Conservation (phyloP, 169 alveolate genomes). For the Plasmodium relictum region DNA sequence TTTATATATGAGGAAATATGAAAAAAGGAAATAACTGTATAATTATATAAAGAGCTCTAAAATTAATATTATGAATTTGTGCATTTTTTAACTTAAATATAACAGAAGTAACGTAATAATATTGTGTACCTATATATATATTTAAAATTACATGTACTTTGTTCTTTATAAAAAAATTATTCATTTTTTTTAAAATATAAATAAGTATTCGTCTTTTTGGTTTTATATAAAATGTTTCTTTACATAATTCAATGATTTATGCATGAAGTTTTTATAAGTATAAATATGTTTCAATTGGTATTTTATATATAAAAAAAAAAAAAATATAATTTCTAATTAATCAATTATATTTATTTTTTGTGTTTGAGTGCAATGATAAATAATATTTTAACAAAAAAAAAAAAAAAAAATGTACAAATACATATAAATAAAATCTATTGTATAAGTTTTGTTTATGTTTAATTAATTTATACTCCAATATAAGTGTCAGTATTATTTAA, state of each 20-base stretch:
- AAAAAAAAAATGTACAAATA: conserved; percentile 71
- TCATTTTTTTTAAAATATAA: neutral
- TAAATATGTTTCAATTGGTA: neutral
- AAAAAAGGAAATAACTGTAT: too few species aligned
- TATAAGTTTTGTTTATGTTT: conserved; percentile 31
- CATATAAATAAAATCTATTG: conserved; percentile 21
- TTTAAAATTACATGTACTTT: neutral
- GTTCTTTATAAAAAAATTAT: too few species aligned
- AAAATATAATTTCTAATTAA: conserved; percentile 33
- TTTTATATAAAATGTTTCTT: neutral
- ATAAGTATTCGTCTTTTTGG: neutral
- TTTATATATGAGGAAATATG: too few species aligned
- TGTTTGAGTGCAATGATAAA: conserved; percentile 62
- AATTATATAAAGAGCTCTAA: too few species aligned
- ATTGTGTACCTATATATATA: neutral
- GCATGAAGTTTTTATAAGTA: conserved; percentile 2
- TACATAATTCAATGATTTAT: neutral
- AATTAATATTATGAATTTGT: too few species aligned
- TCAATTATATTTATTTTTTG: conserved; percentile 42
- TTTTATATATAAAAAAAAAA: neutral
- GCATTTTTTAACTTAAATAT: too few species aligned
- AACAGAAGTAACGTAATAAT: neutral
- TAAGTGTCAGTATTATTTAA: conserved; percentile 67
- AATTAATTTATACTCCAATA: conserved; percentile 76
- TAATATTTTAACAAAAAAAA: conserved; percentile 28